Evolutionary conservation across 2,329 filamentous ascomycete genomes (phyloP), one percentile per base, ranked within the genome.

Genomic region (Juglanconis sp.): DNA sequence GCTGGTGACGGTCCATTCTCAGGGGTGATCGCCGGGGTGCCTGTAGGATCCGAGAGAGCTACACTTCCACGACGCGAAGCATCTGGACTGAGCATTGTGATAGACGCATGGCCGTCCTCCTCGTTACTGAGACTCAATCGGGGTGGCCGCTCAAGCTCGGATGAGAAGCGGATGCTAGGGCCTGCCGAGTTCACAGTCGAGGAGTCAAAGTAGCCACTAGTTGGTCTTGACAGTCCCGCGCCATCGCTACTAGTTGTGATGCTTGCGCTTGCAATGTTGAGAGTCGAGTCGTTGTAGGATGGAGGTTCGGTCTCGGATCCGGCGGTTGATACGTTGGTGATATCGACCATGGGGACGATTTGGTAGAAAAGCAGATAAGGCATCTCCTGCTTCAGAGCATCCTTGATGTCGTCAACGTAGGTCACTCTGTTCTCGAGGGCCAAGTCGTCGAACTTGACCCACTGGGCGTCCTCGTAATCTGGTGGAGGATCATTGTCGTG

Each of bases 341-440:
- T 83, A 59, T 93, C 90, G 35, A 91, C 85, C 68, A 96, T 92
- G 0, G 94, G 93, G 35, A 96, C 84, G 46, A 98, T 91, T 72
- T 97, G 94, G 70, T 97, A 99, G 73, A 98, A 98, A 0, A 99
- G 79, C 6, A 98, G 82, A 71, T 98, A 98, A 0, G 95, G 94
- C 72, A 92, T 96, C 72, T 97, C 93, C n/a, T 89, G 83, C 66
- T 86, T 88, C 53, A 98, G 76, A 0, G 91, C 88, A 66, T 88
- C 77, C 63, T 90, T 87, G 67, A 88, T 85, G 64, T 97, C 89
- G 68, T 96, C 86, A 53, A 97, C 87, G 57, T 89, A 82, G 0
- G 81, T 82, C 3, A 98, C 89, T 32, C 94, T 85, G 59, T 87
- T 81, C 40, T 83, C 78, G 1, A 85, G 77, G 0, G 73, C 72